phyloP scores from a whole-genome alignment of 257 asterid genomes.

The Capsicum rhomboideum region DNA sequence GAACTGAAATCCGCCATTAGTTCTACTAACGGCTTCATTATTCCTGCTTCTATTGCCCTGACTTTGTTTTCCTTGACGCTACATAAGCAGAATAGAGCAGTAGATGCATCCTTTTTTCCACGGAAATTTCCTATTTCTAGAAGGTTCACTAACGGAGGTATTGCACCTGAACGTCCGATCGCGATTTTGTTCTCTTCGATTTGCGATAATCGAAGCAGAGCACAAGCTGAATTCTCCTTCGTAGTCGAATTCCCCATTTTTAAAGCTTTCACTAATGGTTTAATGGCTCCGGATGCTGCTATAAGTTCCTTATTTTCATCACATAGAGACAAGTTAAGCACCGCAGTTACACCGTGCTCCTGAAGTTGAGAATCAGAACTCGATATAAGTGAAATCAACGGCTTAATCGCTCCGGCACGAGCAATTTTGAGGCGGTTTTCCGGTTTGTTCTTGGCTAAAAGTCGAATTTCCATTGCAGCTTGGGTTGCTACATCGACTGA shows the following conservation, averaged over 20 bases:
- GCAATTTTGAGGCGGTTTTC: constrained; percentile 82
- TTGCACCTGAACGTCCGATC: constrained; percentile 78
- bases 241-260: constrained; percentile 56
- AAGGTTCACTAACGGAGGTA: constrained; percentile 60
- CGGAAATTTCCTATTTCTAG: constrained; percentile 60
- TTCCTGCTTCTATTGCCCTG: constrained; percentile 74
- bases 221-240: constrained; percentile 86
- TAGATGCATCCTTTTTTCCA: constrained; percentile 87
- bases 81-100: constrained; percentile 78
- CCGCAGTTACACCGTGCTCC: constrained; percentile 86
- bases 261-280: constrained; percentile 60
- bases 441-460: constrained; percentile 72
- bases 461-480: constrained; percentile 79
- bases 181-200: constrained; percentile 52
- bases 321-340: constrained; percentile 73
- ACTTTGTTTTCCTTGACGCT: constrained; percentile 74
- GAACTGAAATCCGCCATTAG: constrained; percentile 89
- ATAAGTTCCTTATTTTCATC: constrained; percentile 76
- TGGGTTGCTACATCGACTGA: constrained; percentile 54
- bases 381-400: constrained; percentile 51
- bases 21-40: constrained; percentile 87
- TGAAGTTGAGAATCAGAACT: constrained; percentile 66
- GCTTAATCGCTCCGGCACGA: constrained; percentile 69
- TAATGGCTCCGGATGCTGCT: constrained; percentile 72
- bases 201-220: constrained; percentile 68